These are phyloP conservation scores for Tripidium arundinaceum DNA, from an alignment of 202 grass and related monocot genomes.

Conservation along the genomic window DNA sequence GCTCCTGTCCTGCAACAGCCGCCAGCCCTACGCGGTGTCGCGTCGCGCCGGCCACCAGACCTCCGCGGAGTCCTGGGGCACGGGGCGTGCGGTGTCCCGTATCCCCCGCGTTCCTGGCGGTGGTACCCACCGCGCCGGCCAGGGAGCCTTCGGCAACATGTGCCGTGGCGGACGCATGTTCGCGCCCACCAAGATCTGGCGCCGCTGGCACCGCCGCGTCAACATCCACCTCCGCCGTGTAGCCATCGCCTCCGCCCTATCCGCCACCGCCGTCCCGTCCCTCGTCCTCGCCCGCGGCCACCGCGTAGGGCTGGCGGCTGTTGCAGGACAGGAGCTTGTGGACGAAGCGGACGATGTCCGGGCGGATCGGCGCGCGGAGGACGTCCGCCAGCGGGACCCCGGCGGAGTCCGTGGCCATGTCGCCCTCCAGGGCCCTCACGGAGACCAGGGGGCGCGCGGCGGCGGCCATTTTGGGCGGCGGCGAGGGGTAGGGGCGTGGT, in stretches of 20 bases:
- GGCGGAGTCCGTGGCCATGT: too few relatives aligned
- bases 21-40: slow-evolving; percentile 69
- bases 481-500: too few relatives aligned
- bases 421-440: too few relatives aligned
- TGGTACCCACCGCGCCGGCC: slow-evolving; percentile 67
- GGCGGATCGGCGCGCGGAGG: too few relatives aligned
- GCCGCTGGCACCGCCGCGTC: slow-evolving; percentile 58
- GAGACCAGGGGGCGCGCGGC: too few relatives aligned
- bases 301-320: background rate
- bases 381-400: too few relatives aligned
- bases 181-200: slow-evolving; percentile 66
- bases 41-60: slow-evolving; percentile 68
- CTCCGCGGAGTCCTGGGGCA: slow-evolving; percentile 70
- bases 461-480: slow-evolving; percentile 40
- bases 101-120: slow-evolving; percentile 62
- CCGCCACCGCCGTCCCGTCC: slow-evolving; percentile 64
- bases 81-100: slow-evolving; percentile 59
- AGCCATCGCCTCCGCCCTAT: slow-evolving; percentile 53
- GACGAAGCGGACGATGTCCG: too few relatives aligned
- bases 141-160: slow-evolving; percentile 88
- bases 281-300: slow-evolving; percentile 68
- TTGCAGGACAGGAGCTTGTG: too few relatives aligned
- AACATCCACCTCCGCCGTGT: slow-evolving; percentile 48
- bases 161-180: slow-evolving; percentile 75
- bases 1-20: slow-evolving; percentile 54